Percentiles rank a stretch among this genome's conserved stretches.
These are phyloP conservation scores for Globisporangium barbulae DNA, from an alignment of 352 stramenopile species.

Conservation along the genomic window DNA sequence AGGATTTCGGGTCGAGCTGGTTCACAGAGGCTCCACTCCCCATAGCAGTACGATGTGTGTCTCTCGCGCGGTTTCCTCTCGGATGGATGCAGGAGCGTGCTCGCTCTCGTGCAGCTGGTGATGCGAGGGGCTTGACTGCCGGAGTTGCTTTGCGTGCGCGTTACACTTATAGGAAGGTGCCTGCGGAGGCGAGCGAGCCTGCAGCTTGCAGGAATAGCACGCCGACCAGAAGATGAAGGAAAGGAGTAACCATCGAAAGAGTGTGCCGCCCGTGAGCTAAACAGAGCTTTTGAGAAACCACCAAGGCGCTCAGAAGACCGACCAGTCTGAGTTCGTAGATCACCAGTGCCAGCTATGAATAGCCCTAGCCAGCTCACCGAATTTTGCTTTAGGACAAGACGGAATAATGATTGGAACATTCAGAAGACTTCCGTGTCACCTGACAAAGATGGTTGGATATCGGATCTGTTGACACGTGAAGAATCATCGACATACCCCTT, in stretches of 20 bases:
- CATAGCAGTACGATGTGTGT: conserved; percentile 3
- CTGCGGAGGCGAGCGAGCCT: neutral
- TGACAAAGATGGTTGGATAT: too few relatives aligned
- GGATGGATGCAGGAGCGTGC: neutral
- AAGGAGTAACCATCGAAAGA: neutral
- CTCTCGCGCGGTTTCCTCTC: neutral
- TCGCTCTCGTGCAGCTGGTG: neutral
- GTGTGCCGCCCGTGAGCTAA: neutral
- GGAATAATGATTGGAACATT: too few relatives aligned
- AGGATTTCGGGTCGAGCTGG: conserved; percentile 9
- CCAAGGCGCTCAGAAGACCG: too few relatives aligned
- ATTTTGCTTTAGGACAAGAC: too few relatives aligned
- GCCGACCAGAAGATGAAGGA: neutral
- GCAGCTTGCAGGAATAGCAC: neutral
- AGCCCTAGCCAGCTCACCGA: too few relatives aligned
- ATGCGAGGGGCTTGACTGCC: neutral
- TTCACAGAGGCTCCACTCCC: conserved; percentile 11
- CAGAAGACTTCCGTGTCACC: too few relatives aligned
- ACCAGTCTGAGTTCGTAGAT: too few relatives aligned
- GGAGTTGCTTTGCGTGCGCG: neutral
- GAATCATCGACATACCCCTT: too few relatives aligned
- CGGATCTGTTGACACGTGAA: too few relatives aligned
- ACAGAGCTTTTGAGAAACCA: neutral
- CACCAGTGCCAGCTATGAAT: too few relatives aligned
- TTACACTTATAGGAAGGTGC: neutral